Conservation (phyloP, 148 eudicot species). For the Rhododendron ferrugineum region DNA sequence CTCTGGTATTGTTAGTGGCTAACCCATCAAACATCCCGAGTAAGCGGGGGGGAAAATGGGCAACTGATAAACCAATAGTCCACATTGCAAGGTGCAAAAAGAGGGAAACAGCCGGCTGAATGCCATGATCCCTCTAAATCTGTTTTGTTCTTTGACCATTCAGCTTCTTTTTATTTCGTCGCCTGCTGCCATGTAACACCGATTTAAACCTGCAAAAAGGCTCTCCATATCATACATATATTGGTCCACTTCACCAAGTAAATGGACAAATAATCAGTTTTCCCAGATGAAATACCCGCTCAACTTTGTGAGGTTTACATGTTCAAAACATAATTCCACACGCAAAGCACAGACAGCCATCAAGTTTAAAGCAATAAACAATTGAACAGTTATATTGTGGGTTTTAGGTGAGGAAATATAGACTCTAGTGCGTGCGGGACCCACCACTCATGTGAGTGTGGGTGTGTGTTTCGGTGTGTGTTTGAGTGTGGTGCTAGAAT, state of each 20-base stretch:
- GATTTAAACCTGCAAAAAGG: neutral
- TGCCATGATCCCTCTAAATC: neutral
- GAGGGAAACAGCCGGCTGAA: neutral
- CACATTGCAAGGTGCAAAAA: neutral
- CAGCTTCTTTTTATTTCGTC: conserved; percentile 2
- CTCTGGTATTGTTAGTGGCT: neutral
- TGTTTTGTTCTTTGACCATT: conserved; percentile 2
- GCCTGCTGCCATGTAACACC: conserved; percentile 2
- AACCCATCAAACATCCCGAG: neutral
- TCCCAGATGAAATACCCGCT: neutral
- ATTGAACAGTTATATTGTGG: neutral
- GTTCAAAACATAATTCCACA: neutral
- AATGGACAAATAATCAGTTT: neutral
- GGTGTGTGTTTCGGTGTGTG: too few relatives aligned
- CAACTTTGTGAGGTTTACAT: too few relatives aligned
- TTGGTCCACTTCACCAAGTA: neutral
- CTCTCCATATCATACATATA: neutral
- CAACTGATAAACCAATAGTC: neutral
- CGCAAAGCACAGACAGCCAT: neutral
- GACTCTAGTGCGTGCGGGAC: too few relatives aligned
- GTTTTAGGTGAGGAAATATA: neutral
- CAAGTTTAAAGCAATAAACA: neutral
- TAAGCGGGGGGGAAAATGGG: neutral
- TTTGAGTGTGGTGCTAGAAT: too few relatives aligned
- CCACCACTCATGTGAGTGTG: too few relatives aligned